Percentiles rank a stretch among this genome's conserved stretches.
Conservation (phyloP, 2,329 filamentous ascomycete species). For the Paraphaeosphaeria sporulosa region DNA sequence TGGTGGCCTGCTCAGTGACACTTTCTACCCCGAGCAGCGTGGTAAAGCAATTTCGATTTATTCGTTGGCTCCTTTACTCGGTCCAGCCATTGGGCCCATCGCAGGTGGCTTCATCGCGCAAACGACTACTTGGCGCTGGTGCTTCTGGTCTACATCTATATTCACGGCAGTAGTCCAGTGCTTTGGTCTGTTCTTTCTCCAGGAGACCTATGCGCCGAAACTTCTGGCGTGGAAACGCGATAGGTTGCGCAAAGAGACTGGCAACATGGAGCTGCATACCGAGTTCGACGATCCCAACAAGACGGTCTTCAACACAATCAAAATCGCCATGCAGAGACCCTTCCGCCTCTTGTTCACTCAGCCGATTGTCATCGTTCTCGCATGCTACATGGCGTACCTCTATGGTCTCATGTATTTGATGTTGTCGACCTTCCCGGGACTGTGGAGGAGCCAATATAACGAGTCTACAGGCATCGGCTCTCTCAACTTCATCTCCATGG, state of each 20-base stretch:
- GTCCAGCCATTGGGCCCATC: slow-evolving; percentile 71
- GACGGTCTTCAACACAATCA: slow-evolving; percentile 39
- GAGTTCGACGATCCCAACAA: slow-evolving; percentile 51
- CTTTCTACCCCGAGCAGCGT: slow-evolving; percentile 67
- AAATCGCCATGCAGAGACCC: slow-evolving; percentile 59
- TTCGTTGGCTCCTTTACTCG: slow-evolving; percentile 68
- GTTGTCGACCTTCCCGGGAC: slow-evolving; percentile 66
- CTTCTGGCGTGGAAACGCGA: slow-evolving; percentile 67
- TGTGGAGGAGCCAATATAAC: slow-evolving; percentile 65
- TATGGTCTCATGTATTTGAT: slow-evolving; percentile 72
- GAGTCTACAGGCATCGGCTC: slow-evolving; percentile 66
- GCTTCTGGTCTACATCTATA: slow-evolving; percentile 73
- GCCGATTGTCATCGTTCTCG: slow-evolving; percentile 65
- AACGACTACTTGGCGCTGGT: slow-evolving; percentile 74
- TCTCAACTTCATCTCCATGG: slow-evolving; percentile 70
- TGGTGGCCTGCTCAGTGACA: slow-evolving; percentile 57
- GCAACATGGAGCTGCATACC: slow-evolving; percentile 67
- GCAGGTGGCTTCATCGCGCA: slow-evolving; percentile 71
- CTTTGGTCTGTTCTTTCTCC: slow-evolving; percentile 67
- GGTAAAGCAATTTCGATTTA: slow-evolving; percentile 70
- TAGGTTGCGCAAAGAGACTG: slow-evolving; percentile 65
- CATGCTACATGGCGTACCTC: slow-evolving; percentile 64
- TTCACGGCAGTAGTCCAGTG: slow-evolving; percentile 67
- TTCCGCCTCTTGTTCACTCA: slow-evolving; percentile 65
- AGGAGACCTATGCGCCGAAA: slow-evolving; percentile 71